Evolutionary conservation across 2,329 filamentous ascomycete genomes (phyloP).

Genomic region (Xylaria polymorpha): DNA sequence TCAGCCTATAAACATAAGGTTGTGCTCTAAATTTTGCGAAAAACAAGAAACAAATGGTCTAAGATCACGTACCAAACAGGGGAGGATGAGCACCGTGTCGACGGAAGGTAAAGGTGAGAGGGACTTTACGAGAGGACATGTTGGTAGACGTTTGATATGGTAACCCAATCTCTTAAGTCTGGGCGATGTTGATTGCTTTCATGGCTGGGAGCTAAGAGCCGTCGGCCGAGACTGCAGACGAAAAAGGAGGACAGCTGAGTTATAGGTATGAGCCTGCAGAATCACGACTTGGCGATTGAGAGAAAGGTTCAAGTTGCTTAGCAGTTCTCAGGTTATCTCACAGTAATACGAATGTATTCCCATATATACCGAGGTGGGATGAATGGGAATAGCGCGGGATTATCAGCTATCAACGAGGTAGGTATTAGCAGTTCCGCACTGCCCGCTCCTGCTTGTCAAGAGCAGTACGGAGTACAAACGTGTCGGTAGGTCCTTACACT

Average conservation of each 20-base stretch:
- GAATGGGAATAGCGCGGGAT: neutral
- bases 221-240: neutral
- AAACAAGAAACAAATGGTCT: too few species aligned
- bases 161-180: too few species aligned
- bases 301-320: neutral
- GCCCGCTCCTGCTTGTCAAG: neutral
- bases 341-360: neutral
- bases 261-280: constrained; percentile 8
- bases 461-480: neutral
- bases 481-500: neutral
- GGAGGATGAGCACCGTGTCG: constrained; percentile 71
- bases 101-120: constrained; percentile 70
- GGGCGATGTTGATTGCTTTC: constrained; percentile 33
- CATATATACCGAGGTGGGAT: neutral
- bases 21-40: too few species aligned
- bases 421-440: neutral
- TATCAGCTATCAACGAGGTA: neutral
- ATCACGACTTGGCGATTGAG: neutral
- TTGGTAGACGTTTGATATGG: constrained; percentile 27
- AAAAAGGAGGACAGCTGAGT: neutral
- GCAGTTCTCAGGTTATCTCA: neutral
- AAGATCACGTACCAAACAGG: constrained; percentile 59
- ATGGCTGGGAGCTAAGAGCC: constrained; percentile 35
- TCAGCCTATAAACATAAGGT: too few species aligned
- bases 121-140: constrained; percentile 54